These are phyloP conservation scores for Paramyrothecium sp. DNA, from an alignment of 2,329 filamentous ascomycete species.

Conservation along the genomic window DNA sequence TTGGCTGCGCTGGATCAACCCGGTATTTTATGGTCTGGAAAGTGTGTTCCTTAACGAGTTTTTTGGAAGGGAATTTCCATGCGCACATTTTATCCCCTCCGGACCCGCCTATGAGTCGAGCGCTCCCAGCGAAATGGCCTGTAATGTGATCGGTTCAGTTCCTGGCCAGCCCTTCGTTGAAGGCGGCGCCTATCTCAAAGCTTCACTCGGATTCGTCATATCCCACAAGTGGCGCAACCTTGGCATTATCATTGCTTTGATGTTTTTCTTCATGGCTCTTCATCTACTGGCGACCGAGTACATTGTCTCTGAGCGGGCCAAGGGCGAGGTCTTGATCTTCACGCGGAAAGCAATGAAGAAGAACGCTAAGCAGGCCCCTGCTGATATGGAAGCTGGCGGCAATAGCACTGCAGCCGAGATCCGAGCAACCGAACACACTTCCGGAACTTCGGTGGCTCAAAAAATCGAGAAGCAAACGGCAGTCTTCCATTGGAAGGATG, in stretches of 20 bases:
- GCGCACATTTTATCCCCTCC: constrained; percentile 33
- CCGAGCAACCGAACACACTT: no score
- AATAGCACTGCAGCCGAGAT: no score
- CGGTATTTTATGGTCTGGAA: constrained; percentile 64
- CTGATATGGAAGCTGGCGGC: not conserved
- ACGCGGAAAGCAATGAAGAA: constrained; percentile 33
- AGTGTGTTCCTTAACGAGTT: constrained; percentile 63
- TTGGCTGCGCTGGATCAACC: constrained; percentile 64
- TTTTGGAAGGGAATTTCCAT: constrained; percentile 42
- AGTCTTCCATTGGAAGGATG: constrained; percentile 67
- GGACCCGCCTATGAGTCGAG: constrained; percentile 9
- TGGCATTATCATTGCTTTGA: constrained; percentile 51
- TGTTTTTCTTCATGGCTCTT: constrained; percentile 39
- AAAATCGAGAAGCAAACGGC: constrained; percentile 16
- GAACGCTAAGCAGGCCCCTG: not conserved
- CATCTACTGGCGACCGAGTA: constrained; percentile 50
- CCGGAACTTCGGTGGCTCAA: no score
- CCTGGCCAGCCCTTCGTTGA: constrained; percentile 40
- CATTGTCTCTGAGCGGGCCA: constrained; percentile 45
- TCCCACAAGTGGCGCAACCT: constrained; percentile 52
- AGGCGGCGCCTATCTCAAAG: constrained; percentile 45
- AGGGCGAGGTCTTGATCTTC: constrained; percentile 59
- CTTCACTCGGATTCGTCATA: constrained; percentile 43
- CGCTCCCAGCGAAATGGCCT: not conserved
- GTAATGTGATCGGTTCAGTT: constrained; percentile 38